Conservation (phyloP, 1,284 basidiomycete species). For the Hymenochaete sp. region DNA sequence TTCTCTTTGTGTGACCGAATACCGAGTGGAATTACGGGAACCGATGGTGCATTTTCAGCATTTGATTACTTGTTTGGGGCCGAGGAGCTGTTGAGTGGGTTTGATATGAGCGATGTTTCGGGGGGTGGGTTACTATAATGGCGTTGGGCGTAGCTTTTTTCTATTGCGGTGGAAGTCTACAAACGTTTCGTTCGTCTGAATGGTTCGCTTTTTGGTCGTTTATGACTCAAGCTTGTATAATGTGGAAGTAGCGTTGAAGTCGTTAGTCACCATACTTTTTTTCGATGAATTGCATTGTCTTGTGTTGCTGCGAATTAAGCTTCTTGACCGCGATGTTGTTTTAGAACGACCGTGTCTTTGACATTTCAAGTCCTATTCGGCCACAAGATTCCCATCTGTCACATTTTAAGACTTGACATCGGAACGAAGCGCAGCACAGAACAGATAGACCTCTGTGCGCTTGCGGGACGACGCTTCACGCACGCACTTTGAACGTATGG, state of each 20-base stretch:
- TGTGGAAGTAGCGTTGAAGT: background rate
- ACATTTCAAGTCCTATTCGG: background rate
- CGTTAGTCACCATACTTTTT: background rate
- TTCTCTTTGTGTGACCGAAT: background rate
- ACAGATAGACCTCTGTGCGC: background rate
- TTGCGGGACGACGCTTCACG: background rate
- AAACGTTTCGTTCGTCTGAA: background rate
- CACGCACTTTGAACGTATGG: background rate
- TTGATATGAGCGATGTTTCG: background rate
- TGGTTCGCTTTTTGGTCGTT: background rate
- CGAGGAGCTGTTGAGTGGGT: background rate
- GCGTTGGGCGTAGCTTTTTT: too few species aligned
- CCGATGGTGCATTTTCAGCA: background rate
- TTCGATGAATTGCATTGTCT: too few species aligned
- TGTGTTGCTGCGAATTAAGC: too few species aligned
- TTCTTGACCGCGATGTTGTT: too few species aligned
- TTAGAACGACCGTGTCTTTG: too few species aligned
- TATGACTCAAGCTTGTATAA: background rate
- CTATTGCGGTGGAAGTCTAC: background rate
- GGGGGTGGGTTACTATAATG: too few species aligned
- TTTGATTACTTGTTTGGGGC: constrained; percentile 1
- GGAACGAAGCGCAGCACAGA: background rate
- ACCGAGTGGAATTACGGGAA: background rate
- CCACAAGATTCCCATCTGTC: background rate
- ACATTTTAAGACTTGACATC: background rate